Conservation (phyloP, 257 asterid species). For the Dorcoceras hygrometricum region DNA sequence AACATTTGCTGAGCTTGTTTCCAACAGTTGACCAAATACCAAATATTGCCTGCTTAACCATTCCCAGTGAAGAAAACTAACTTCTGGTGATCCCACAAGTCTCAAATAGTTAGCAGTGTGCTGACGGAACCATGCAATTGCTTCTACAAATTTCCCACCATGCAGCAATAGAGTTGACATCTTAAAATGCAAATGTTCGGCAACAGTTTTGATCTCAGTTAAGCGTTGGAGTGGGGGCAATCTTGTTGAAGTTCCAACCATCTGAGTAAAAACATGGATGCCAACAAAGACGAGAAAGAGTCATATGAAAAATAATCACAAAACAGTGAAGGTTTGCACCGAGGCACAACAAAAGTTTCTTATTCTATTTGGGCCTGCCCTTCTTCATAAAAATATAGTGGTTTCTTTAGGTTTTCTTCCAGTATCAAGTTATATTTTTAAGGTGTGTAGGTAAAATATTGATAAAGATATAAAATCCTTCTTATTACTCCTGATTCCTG, state of each 20-base stretch:
- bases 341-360: neutral
- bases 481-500: neutral
- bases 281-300: conserved; percentile 10
- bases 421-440: neutral
- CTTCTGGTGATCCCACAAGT: conserved; percentile 74
- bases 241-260: conserved; percentile 87
- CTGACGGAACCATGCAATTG: conserved; percentile 81
- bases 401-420: neutral
- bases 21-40: conserved; percentile 87
- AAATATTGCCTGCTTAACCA: conserved; percentile 94
- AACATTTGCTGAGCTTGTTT: conserved; percentile 62
- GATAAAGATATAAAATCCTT: neutral
- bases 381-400: neutral
- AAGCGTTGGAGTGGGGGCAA: conserved; percentile 85
- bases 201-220: conserved; percentile 81
- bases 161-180: conserved; percentile 82
- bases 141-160: conserved; percentile 83
- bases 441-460: neutral
- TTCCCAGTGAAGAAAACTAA: conserved; percentile 87
- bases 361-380: neutral
- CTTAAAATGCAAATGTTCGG: conserved; percentile 90
- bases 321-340: conserved; percentile 7
- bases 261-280: conserved; percentile 39
- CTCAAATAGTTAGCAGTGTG: conserved; percentile 64
- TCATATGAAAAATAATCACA: conserved; percentile 18